Conservation (phyloP, 176 grass and related monocot genomes). For the Zea luxurians region DNA sequence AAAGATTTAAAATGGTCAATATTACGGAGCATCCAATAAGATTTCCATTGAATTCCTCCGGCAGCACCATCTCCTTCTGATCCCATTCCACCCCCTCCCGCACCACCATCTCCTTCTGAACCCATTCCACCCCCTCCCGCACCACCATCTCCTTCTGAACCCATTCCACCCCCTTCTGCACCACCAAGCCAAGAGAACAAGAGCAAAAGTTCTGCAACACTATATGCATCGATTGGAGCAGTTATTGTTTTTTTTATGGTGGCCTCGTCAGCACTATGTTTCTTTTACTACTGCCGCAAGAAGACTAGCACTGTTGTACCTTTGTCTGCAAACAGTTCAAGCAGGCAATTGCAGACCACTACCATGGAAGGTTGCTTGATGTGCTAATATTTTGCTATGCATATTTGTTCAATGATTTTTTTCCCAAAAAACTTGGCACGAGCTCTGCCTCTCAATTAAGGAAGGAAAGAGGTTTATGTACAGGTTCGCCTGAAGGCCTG, state of each 20-base stretch:
- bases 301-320: conserved; percentile 68
- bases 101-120: no score
- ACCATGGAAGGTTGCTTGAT: conserved; percentile 55
- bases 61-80: conserved; percentile 11
- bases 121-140: not conserved
- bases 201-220: not conserved
- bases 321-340: conserved; percentile 46
- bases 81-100: no score
- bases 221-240: conserved; percentile 49
- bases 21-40: not conserved
- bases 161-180: not conserved
- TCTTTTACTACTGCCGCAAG: conserved; percentile 41
- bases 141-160: conserved; percentile 14
- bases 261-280: conserved; percentile 37
- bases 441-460: no score
- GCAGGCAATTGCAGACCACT: conserved; percentile 55
- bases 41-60: no score
- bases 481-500: no score
- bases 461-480: no score
- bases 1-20: not conserved
- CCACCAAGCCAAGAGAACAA: conserved; percentile 1
- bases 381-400: conserved; percentile 16
- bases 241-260: conserved; percentile 36
- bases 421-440: no score
- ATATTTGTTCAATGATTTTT: not conserved